Conservation (phyloP, 2,329 filamentous ascomycete species). For the Penicillium decumbens region DNA sequence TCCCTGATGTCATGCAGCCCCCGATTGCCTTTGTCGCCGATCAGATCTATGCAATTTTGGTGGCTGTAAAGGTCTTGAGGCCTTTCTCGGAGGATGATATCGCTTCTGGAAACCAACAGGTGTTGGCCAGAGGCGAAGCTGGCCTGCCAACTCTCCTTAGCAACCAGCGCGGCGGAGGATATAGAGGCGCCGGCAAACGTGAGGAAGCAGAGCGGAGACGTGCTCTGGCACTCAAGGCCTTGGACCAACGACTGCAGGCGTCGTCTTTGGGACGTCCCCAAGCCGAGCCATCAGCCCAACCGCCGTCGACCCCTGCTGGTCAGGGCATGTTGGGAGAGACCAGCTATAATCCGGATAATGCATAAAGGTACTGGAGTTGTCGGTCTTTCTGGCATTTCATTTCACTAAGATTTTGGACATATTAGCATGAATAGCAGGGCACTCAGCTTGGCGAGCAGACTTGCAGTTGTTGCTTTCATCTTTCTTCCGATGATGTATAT, state of each 20-base stretch:
- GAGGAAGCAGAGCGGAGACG: slow-evolving; percentile 89
- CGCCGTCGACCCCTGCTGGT: slow-evolving; percentile 49
- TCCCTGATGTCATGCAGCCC: slow-evolving; percentile 78
- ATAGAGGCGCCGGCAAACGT: slow-evolving; percentile 60
- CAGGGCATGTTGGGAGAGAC: slow-evolving; percentile 63
- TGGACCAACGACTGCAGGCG: slow-evolving; percentile 89
- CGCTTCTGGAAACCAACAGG: slow-evolving; percentile 66
- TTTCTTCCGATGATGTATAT: slow-evolving; percentile 14
- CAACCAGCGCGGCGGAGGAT: slow-evolving; percentile 42
- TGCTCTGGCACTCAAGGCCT: slow-evolving; percentile 80
- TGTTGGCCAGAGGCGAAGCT: slow-evolving; percentile 59
- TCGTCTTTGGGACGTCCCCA: slow-evolving; percentile 58
- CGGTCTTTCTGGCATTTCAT: not conserved
- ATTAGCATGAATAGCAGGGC: not conserved
- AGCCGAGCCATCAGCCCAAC: slow-evolving; percentile 29
- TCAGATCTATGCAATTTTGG: slow-evolving; percentile 67
- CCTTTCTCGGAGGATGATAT: slow-evolving; percentile 82
- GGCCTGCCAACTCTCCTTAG: slow-evolving; percentile 56
- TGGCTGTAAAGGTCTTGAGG: slow-evolving; percentile 71
- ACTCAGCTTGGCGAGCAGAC: not conserved
- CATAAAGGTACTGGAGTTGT: slow-evolving; percentile 20
- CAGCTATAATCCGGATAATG: slow-evolving; percentile 62
- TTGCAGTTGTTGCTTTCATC: not conserved
- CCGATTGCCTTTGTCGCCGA: slow-evolving; percentile 69
- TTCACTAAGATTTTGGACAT: slow-evolving; percentile 2